Base-by-base conservation (phyloP, 768 basidiomycete species). In the Suillus ampliporus region DNA sequence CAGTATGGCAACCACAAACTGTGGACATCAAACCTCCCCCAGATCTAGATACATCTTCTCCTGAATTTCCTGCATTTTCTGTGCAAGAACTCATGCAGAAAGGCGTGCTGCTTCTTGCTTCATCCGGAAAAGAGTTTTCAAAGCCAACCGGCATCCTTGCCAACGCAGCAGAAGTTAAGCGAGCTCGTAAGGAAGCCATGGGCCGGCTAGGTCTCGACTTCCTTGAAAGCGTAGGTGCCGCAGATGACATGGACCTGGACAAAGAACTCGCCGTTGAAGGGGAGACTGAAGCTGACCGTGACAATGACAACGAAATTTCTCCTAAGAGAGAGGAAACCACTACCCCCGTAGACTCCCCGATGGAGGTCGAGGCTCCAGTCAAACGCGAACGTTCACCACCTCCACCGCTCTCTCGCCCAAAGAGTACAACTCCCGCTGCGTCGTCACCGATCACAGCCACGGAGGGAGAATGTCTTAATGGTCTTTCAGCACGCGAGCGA, bases 51-150 rank as follows among this genome's bases (percentile, higher is more conserved):
- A 44, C 67, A 0, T 65, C 73, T 9, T 71, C 79, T 6, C 87
- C 88, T 1, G 85, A 86, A 3, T 96, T 89, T 62, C 87, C 89
- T 11, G 82, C 82, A 11, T 92, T 96, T 71, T 91, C 91, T 19
- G 87, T 97, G 19, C 80, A 83, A 64, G 88, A 91, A 53, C 80
- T 95, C 23, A 84, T 97, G 65, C 75, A 86, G n/a, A 89, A 88
- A 61, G 89, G 89, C 7, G 87, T 85, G 28, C 84, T 94, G 4
- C 84, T 99, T 4, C 83, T 99, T 2, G 92, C 94, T 1, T 97
- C 94, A 3, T 95, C 96, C 0, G 97, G 97, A 7, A 95, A 94
- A 69, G 97, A 99, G 75, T 99, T 95, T 65, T 73, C 79, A 23
- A 92, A 88, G 69, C 90, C 90, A 2, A 74, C 86, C 4, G 89